Evolutionary conservation across 441 rosid genomes (phyloP).

Genomic region (Adansonia madagascariensis): DNA sequence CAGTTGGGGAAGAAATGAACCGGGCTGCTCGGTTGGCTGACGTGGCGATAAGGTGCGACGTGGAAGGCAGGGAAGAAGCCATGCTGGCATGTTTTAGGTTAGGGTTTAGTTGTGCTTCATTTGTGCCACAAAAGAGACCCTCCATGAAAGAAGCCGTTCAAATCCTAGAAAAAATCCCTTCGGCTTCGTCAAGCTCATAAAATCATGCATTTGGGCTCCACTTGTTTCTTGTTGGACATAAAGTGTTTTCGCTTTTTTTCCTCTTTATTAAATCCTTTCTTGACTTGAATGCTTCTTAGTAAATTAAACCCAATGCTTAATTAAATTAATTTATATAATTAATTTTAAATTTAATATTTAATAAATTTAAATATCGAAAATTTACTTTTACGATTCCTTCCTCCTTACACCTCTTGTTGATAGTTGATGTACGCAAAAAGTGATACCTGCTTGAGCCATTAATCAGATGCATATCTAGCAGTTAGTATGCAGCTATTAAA

Average conservation of each 20-base stretch:
- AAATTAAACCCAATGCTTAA: too few species aligned
- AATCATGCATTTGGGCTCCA: constrained; percentile 35
- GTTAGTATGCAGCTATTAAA: too few species aligned
- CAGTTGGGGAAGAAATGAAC: constrained; percentile 48
- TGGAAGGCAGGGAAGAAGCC: constrained; percentile 55
- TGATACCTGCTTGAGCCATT: neutral
- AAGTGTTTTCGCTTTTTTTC: neutral
- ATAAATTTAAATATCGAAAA: too few species aligned
- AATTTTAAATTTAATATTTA: too few species aligned
- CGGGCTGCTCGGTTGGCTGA: constrained; percentile 60
- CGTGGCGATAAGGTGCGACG: constrained; percentile 49
- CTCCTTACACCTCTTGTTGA: too few species aligned
- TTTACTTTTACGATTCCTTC: too few species aligned
- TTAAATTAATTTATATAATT: too few species aligned
- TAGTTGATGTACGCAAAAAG: neutral
- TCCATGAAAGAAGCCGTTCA: constrained; percentile 74
- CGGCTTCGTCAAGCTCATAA: neutral
- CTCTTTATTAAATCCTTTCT: neutral
- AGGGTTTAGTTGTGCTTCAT: constrained; percentile 69
- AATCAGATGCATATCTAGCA: too few species aligned
- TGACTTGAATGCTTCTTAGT: neutral
- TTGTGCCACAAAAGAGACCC: constrained; percentile 74
- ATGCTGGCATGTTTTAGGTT: constrained; percentile 58
- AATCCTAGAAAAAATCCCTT: constrained; percentile 60
- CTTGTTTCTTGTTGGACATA: neutral